phyloP scores from a whole-genome alignment of 2,329 filamentous ascomycete species.

The Fusarium continuum region DNA sequence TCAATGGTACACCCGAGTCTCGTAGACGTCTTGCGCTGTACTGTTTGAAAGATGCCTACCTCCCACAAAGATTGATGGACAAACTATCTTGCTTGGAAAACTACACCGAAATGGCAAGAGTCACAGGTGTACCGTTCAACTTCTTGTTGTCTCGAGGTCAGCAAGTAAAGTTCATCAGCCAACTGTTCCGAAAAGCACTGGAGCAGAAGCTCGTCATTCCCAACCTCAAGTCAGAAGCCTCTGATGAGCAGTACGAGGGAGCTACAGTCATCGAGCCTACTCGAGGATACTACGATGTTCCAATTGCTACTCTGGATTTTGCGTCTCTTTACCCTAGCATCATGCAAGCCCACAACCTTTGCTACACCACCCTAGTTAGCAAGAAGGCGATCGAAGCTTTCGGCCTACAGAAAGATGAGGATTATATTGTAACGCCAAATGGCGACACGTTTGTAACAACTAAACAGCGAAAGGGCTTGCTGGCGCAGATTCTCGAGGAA shows the following conservation, averaged over 20 bases:
- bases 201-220: slow-evolving; percentile 96
- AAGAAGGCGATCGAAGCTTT: slow-evolving; percentile 80
- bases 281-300: slow-evolving; percentile 92
- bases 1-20: slow-evolving; percentile 95
- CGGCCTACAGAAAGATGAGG: slow-evolving; percentile 82
- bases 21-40: slow-evolving; percentile 91
- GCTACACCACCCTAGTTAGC: slow-evolving; percentile 87
- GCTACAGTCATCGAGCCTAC: slow-evolving; percentile 97
- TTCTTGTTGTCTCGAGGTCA: slow-evolving; percentile 91
- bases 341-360: slow-evolving; percentile 98
- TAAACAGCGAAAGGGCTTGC: slow-evolving; percentile 88
- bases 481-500: slow-evolving; percentile 96
- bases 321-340: slow-evolving; percentile 98
- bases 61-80: slow-evolving; percentile 94
- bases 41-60: slow-evolving; percentile 96
- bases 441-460: slow-evolving; percentile 91
- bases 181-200: slow-evolving; percentile 92
- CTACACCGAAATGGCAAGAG: slow-evolving; percentile 99
- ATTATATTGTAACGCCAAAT: slow-evolving; percentile 96
- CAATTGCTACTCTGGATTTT: slow-evolving; percentile 97
- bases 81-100: slow-evolving; percentile 99
- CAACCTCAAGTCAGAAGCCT: slow-evolving; percentile 75
- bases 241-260: slow-evolving; percentile 94
- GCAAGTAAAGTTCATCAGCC: slow-evolving; percentile 97
- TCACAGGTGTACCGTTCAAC: slow-evolving; percentile 98